Base-by-base conservation (phyloP, 805 yeast species). In the Yamadazyma ubonensis region DNA sequence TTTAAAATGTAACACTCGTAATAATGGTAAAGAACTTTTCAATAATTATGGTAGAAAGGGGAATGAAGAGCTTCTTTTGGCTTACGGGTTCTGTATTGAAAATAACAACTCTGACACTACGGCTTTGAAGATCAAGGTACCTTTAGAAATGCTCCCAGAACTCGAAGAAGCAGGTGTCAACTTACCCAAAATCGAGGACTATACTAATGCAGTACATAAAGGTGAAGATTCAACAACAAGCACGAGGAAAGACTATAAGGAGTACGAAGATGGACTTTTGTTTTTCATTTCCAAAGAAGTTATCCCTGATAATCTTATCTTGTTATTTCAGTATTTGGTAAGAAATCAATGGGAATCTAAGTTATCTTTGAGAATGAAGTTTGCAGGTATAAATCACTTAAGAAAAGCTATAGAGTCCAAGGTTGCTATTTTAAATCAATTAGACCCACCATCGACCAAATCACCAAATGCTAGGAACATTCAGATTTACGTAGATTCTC, bases 1-100 rank as follows among this genome's bases (percentile, higher is more conserved):
- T n/a, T 80, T 81, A 48, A 61, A 57, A 28, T 56, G 76, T 0
- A 63, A 67, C 14, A 57, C 66, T 3, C 41, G 6, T 21, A 36
- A 50, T n/a, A 35, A 42, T 2, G 75, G 75, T 2, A 56, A 61
- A 2, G 83, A 87, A 54, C 45, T 90, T 1, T 86, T 62, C 61
- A 89, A 89, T 56, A 86, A 86, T 59, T 89, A 90, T 59, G 97
- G 96, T 2, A 79, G 85, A 39, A 89, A 88, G 58, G 84, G 93
- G 0, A 89, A 88, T 53, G 95, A 86, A 47, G 96, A 87, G 48
- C 59, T 89, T 19, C 59, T 90, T 5, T 62, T 89, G 49, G 89
- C 83, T 0, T 90, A 90, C 57, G 97, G 97, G 0, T 90, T 90
- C 59, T 73, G 79, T 7, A 35, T 80, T 2, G 72, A 71, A 12